Base-by-base conservation (phyloP, 768 basidiomycete genomes). In the Podaxis sp. region DNA sequence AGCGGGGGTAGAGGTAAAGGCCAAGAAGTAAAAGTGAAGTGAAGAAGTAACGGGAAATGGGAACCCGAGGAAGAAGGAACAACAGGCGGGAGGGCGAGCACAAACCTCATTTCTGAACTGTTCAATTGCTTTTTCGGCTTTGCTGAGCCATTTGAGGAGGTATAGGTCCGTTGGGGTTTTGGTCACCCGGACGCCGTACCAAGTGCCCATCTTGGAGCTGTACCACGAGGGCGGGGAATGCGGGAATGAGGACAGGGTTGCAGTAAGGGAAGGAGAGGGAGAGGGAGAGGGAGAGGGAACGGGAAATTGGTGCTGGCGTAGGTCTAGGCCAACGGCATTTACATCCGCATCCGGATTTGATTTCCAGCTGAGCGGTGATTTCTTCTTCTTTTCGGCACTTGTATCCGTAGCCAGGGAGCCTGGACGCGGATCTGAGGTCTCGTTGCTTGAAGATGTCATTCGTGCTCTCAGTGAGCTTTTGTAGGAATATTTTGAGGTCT, bases 191-290 rank as follows among this genome's bases (percentile, higher is more conserved):
- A 55, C 24, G 29, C 53, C 53, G 29, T 61, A 47, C 53, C 60
- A 61, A 17, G 53, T 61, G 12, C 60, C 60, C 41, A 61, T 47
- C n/a, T 61, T 61, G 7, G 27, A 13, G 5, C n/a, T 33, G 29
- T 47, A 61, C 59, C 57, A 59, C 17, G 58, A 51, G 2, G 27
- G n/a, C 11, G 27, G 17, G n/a, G 29, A 49, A 11, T 7, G 33
- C 6, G 54, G 54, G 3, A 22, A 2, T 33, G 17, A 37, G 33
- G 38, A 27, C 40, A 22, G 19, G 40, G 11, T 9, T 41, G 24
- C 9, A 11, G 7, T 15, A 40, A 40, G 15, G 22, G 7, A 3
- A 22, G 53, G 33, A 27, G 9, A 29, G 5, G 29, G 13, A 27
- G 9, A 29, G 5, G 29, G 13, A 36, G 41, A 27, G 38, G 40